phyloP scores from a whole-genome alignment of 176 grass and related monocot genomes.

The Urochloa ruziziensis region DNA sequence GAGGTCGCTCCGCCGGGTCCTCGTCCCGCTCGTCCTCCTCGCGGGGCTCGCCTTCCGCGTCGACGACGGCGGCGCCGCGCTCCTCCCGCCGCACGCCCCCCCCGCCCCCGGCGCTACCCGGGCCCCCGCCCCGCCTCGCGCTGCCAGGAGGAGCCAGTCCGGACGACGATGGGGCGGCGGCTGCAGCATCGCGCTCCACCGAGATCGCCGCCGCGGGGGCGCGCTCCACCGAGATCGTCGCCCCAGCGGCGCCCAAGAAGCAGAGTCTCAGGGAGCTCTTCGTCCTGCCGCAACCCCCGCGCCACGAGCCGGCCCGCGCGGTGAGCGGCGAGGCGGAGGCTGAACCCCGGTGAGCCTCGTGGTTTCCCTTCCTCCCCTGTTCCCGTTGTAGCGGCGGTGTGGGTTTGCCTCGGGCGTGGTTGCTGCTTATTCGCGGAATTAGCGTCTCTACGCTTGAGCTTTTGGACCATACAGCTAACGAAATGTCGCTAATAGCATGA shows the following conservation, averaged over 20 bases:
- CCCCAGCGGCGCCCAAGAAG: not conserved
- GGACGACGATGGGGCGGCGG: not conserved
- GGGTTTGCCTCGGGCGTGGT: not conserved
- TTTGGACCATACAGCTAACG: not conserved
- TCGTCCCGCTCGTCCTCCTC: slow-evolving; percentile 47
- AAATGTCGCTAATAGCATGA: slow-evolving; percentile 26
- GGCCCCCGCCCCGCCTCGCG: slow-evolving; percentile 18
- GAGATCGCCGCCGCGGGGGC: slow-evolving; percentile 15
- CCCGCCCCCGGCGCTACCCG: not conserved
- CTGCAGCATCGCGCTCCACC: not conserved
- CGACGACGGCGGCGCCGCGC: slow-evolving; percentile 4
- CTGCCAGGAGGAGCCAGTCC: not conserved
- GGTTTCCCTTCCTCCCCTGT: not conserved
- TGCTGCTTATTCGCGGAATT: not conserved
- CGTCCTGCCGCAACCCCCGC: not conserved
- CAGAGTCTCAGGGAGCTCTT: slow-evolving; percentile 8
- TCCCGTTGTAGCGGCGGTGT: not conserved
- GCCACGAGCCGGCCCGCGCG: too few species aligned
- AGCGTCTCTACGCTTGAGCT: not conserved
- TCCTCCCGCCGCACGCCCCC: not conserved
- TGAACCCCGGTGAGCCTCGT: slow-evolving; percentile 29
- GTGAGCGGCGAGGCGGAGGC: too few species aligned
- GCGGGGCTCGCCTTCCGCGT: slow-evolving; percentile 38
- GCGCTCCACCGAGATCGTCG: slow-evolving; percentile 23
- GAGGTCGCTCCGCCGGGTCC: slow-evolving; percentile 35